A percentile compares a stretch with the other conserved stretches of the same genome.
Evolutionary conservation across 805 yeast genomes (phyloP).

Genomic region (Yarrowia bubula): DNA sequence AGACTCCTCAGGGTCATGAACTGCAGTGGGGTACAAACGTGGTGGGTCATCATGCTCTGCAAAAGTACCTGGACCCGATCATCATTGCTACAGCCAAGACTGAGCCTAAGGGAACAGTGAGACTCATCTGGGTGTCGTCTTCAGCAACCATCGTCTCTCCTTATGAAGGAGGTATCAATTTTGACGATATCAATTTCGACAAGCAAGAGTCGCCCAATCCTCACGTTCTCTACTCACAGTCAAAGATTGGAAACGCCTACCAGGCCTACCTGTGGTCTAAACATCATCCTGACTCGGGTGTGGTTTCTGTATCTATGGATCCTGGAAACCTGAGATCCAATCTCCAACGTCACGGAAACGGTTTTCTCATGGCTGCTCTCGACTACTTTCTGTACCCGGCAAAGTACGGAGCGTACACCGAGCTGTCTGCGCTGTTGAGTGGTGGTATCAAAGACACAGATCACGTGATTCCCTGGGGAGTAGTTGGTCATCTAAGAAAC

Average conservation of each 20-base stretch:
- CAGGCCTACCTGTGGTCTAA: constrained; percentile 42
- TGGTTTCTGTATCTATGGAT: constrained; percentile 42
- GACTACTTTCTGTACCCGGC: constrained; percentile 31
- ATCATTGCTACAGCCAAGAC: constrained; percentile 40
- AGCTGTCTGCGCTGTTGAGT: constrained; percentile 44
- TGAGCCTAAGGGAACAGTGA: constrained; percentile 37
- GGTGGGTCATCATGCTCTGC: constrained; percentile 47
- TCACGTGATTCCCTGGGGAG: constrained; percentile 47
- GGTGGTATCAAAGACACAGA: constrained; percentile 43
- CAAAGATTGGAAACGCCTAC: constrained; percentile 45
- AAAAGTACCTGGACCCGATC: constrained; percentile 43
- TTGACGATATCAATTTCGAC: constrained; percentile 39
- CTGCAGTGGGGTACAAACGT: constrained; percentile 48
- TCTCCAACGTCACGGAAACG: constrained; percentile 36
- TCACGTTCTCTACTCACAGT: constrained; percentile 43
- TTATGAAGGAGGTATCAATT: constrained; percentile 40
- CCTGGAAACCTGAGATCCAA: constrained; percentile 46
- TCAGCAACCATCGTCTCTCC: constrained; percentile 40
- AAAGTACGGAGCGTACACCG: constrained; percentile 47
- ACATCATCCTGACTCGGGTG: constrained; percentile 38
- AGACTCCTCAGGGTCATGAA: constrained; percentile 48
- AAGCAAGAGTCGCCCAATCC: constrained; percentile 25
- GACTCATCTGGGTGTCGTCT: constrained; percentile 50
- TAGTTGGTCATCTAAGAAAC: constrained; percentile 40
- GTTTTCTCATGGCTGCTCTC: neutral